Percentiles rank a stretch among this genome's conserved stretches.
Conservation (phyloP, 805 yeast species). For the Scheffersomyces lignosus region DNA sequence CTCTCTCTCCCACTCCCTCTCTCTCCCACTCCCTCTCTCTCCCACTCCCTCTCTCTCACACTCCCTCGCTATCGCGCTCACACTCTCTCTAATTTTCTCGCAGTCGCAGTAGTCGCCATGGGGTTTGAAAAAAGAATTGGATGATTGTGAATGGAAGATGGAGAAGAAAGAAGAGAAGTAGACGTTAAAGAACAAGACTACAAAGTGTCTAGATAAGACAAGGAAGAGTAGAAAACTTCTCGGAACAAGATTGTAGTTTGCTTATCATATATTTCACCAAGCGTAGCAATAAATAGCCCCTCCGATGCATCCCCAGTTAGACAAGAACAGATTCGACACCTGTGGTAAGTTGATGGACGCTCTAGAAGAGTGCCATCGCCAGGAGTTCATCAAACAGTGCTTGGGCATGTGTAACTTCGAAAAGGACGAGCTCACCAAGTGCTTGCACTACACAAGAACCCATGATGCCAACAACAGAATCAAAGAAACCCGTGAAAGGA, state of each 20-base stretch:
- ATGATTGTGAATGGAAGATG: no score
- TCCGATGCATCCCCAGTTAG: constrained; percentile 50
- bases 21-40: neutral
- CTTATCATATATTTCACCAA: no score
- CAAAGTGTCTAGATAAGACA: no score
- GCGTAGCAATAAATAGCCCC: no score
- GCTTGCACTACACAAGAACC: constrained; percentile 77
- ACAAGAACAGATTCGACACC: constrained; percentile 44
- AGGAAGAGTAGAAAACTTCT: no score
- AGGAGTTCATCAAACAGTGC: constrained; percentile 64
- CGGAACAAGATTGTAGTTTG: no score
- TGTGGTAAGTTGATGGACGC: constrained; percentile 85
- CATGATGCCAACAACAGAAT: constrained; percentile 59
- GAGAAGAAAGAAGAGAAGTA: no score
- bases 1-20: neutral
- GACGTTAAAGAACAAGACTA: no score
- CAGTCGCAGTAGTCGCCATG: no score
- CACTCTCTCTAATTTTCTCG: no score
- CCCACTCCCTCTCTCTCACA: neutral
- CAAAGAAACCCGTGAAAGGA: constrained; percentile 54
- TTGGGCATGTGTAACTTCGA: constrained; percentile 84
- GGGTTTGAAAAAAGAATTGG: no score
- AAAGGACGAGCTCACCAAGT: constrained; percentile 73
- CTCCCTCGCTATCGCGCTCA: no score
- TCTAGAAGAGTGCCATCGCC: constrained; percentile 82